Base-by-base conservation (phyloP, 768 basidiomycete species). In the Tricholoma sp. region DNA sequence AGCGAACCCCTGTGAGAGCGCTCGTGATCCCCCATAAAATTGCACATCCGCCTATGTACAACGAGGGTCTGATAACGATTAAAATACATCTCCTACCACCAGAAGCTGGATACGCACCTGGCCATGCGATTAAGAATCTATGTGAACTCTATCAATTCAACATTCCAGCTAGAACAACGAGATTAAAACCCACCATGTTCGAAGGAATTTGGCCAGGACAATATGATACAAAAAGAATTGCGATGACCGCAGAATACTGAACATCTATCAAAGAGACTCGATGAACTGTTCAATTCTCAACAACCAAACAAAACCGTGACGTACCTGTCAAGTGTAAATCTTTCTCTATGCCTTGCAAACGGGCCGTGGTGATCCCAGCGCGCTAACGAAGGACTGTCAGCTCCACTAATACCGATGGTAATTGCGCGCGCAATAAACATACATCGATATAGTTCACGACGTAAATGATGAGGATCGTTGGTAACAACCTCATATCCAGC, bases 181-280 rank as follows among this genome's bases (percentile, higher is more conserved):
- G 24, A 24, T 24, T 2, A 24, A 24, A 64, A 17, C 72, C 15
- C 57, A 80, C 84, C 80, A 87, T 85, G 62, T 85, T 88, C 0
- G 81, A 85, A 0, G 85, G 85, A 53, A 87, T 78, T 60, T 86
- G 84, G 12, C 81, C 79, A 2, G 84, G 84, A 36, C 79, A 79
- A 57, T 15, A 53, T 7, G 10, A 39, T 50, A 51, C 8, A 39
- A 63, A 18, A 72, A 8, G 13, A 58, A 79, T 83, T 80, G 81
- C 81, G 13, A 84, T 67, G 24, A 82, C 69, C 3, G 78, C 77
- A 28, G 72, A 70, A 61, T 83, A 84, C 61, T 82, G 76, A 13
- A 82, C 66, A 56, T 79, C 82, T 83, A 56, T 5, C 5, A 9
- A 41, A 15, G 3, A 9, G 13, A 11, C 2, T 36, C 9, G 34